Evolutionary conservation across 2,329 filamentous ascomycete species (phyloP).

Genomic region (Fusarium sp.): DNA sequence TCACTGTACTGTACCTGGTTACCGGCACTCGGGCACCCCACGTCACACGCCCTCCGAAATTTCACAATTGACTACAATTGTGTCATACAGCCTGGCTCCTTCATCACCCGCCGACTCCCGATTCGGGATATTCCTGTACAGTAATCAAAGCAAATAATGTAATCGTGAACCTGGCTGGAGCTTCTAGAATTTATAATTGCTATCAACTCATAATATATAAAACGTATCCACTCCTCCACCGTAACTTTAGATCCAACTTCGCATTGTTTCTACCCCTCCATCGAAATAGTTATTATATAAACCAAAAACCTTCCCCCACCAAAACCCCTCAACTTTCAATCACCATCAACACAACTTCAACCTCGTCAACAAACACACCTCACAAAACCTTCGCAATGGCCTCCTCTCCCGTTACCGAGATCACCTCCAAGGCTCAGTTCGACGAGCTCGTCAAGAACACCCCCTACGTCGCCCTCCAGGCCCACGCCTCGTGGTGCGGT

Average conservation of each 20-base stretch:
- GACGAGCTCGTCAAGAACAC: slow-evolving; percentile 61
- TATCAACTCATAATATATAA: slow-evolving; percentile 2
- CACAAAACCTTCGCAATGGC: slow-evolving; percentile 46
- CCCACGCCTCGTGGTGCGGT: slow-evolving; percentile 70
- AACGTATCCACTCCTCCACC: slow-evolving; percentile 31
- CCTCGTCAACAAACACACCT: slow-evolving; percentile 5
- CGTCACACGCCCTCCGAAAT: slow-evolving; percentile 21
- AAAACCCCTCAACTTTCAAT: slow-evolving; percentile 36
- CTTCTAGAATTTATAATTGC: slow-evolving; percentile 14
- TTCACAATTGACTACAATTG: slow-evolving; percentile 32
- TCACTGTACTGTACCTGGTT: neutral
- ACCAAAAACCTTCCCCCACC: slow-evolving; percentile 12
- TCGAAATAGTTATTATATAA: slow-evolving; percentile 12
- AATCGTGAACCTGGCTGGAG: slow-evolving; percentile 1
- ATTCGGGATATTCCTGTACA: slow-evolving; percentile 3
- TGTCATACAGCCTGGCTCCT: slow-evolving; percentile 42
- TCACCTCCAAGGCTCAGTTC: slow-evolving; percentile 61
- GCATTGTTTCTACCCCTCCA: slow-evolving; percentile 8
- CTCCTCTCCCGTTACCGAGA: slow-evolving; percentile 49
- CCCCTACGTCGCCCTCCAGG: slow-evolving; percentile 67
- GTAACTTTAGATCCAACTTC: slow-evolving; percentile 15
- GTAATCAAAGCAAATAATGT: slow-evolving; percentile 13
- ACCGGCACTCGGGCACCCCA: slow-evolving; percentile 36
- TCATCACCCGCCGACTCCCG: slow-evolving; percentile 39
- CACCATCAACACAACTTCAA: slow-evolving; percentile 10